Base-by-base conservation (phyloP, 106 monocot genomes). In the Hemerocallis citrina region DNA sequence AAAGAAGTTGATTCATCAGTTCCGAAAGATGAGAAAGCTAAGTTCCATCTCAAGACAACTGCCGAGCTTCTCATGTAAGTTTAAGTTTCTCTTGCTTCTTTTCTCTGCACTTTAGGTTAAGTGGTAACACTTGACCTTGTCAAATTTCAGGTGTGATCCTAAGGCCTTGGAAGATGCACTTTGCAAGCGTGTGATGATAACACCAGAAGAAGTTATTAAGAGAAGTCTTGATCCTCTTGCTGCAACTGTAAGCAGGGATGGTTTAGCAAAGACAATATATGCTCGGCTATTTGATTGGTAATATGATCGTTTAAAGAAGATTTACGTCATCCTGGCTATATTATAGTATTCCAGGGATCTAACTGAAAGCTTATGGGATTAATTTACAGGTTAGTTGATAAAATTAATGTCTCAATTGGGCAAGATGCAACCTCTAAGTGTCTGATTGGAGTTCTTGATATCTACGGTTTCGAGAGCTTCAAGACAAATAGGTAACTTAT, bases 391-490 rank as follows among this genome's bases (percentile, higher is more conserved):
- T 59, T 99, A 27, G 98, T 99, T 54, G 79, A 99, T 68, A 99
- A 85, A 66, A 99, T 99, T 35, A 99, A 99, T 72, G 71, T 64
- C 21, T 99, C 98, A 25, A 99, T 99, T 68, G 98, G 98, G 57
- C 98, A 99, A 78, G 92, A 92, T 72, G 13, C 77, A 39, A 72
- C 63, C 1, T 99, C 98, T 15, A 91, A 79, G 44, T 88, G 69
- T 58, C 69, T 99, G 14, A 99, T 99, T 62, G 98, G 98, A 11
- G 98, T 99, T 13, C 92, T 99, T 74, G 98, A 99, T 59, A 99
- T 99, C 24, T 99, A 99, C 69, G 98, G 92, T 72, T 99, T 99
- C 72, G 98, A 99, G 85, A 92, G 92, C 63, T 99, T 99, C 58
- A 88, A 80, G 57, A 70, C 76, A 36, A 99, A 99, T 59, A 99